Base-by-base conservation (phyloP, 345 rosid species). In the Kandelia obovata region DNA sequence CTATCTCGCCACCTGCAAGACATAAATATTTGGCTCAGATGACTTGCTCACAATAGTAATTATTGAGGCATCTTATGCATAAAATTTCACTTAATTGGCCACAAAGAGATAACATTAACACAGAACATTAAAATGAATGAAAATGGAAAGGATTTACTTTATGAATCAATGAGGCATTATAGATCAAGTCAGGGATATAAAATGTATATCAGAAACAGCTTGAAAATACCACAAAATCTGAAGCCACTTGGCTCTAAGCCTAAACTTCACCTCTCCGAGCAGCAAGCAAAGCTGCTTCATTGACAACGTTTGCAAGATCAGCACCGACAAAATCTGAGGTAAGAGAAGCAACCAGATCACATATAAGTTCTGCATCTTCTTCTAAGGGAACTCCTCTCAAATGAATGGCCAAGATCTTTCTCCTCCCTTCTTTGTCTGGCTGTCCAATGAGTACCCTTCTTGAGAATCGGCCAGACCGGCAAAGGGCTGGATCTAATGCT, bases 381-480 rank as follows among this genome's bases (percentile, higher is more conserved):
- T 88, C 96, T 39, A 95, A 61, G 73, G 99, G 97, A 63, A 95
- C 80, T 26, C 86, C 93, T 82, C 96, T 87, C 75, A 95, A 77
- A 86, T 91, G 99, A 10, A 91, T 83, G 1, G 96, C 84, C 84
- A 95, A 83, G 67, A 95, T 95, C 72, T 85, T 88, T 76, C 80
- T 81, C 77, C 97, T 87, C 43, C 97, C 99, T 82, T 91, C 96
- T 83, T 88, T 88, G 63, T 91, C 89, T 20, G 99, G 99, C 78
- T 91, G 97, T 75, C 93, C 92, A 1, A 91, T 97, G 65, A 87
- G 74, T 19, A 91, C 96, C 75, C 89, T 95, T 72, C 99, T 87
- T 3, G 99, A 95, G 89, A 95, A 95, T 35, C 99, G 88, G 65
- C 99, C 97, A 21, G 99, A 95, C 26, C 97, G 89, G 74, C 99